Percentiles rank a stretch among this genome's conserved stretches.
Conservation (phyloP, 108 stramenopile genomes). For the Parietichytrium sp. region DNA sequence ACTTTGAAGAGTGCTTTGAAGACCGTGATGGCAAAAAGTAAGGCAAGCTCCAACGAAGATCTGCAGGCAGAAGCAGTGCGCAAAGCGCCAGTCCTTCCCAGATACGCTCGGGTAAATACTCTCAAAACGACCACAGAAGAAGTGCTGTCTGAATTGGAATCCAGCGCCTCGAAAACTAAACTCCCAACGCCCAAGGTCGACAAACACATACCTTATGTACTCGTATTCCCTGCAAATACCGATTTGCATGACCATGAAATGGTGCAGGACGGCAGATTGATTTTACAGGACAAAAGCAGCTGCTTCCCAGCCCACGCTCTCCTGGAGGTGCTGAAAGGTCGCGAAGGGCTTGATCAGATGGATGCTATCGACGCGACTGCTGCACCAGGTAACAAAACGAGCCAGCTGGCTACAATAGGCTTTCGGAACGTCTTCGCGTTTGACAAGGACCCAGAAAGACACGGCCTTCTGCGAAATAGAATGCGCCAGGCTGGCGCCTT, state of each 20-base stretch:
- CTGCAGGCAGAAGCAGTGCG: neutral
- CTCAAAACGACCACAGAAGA: neutral
- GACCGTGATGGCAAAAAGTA: neutral
- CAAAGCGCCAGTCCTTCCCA: neutral
- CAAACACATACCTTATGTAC: slow-evolving; percentile 50
- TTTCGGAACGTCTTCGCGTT: slow-evolving; percentile 75
- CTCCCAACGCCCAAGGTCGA: neutral
- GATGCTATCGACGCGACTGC: slow-evolving; percentile 88
- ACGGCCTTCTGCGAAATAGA: slow-evolving; percentile 60
- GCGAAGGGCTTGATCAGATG: slow-evolving; percentile 48
- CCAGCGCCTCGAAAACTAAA: neutral
- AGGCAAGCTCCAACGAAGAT: neutral
- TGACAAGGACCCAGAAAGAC: slow-evolving; percentile 76
- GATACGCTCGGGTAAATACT: slow-evolving; percentile 44
- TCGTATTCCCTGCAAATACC: slow-evolving; percentile 51
- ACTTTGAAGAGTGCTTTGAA: neutral
- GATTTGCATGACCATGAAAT: slow-evolving; percentile 57
- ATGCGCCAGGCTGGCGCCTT: slow-evolving; percentile 14
- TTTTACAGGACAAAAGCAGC: slow-evolving; percentile 86
- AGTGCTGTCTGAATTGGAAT: neutral
- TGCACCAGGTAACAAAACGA: slow-evolving; percentile 97
- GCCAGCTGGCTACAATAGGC: slow-evolving; percentile 74
- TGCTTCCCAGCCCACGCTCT: slow-evolving; percentile 93
- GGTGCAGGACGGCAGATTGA: slow-evolving; percentile 60
- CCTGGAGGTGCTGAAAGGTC: slow-evolving; percentile 44